Conservation (phyloP, 331 rosid species). For the Malus hybrid region DNA sequence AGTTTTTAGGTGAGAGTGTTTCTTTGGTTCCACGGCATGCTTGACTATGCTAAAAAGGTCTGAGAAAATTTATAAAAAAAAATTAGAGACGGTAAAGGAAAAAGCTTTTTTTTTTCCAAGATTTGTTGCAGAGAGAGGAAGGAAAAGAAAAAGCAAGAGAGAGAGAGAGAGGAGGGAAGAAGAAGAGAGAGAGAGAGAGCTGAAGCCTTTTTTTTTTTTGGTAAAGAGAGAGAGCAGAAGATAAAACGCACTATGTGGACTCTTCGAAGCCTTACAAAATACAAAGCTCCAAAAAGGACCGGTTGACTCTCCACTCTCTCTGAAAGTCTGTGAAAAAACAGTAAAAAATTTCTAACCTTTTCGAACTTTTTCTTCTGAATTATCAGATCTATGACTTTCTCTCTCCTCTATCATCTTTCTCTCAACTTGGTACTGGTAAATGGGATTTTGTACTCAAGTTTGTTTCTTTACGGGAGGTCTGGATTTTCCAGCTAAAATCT, state of each 20-base stretch:
- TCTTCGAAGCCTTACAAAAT: constrained; percentile 77
- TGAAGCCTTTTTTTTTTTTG: too few species aligned
- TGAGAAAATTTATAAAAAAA: not conserved
- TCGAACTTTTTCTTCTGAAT: constrained; percentile 11
- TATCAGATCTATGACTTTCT: not conserved
- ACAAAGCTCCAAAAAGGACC: constrained; percentile 50
- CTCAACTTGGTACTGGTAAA: not conserved
- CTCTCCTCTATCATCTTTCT: not conserved
- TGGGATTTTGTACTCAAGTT: not conserved
- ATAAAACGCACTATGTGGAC: constrained; percentile 66
- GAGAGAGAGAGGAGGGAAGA: not conserved
- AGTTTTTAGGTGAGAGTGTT: constrained; percentile 9
- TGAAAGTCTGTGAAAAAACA: constrained; percentile 36
- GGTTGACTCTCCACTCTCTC: constrained; percentile 56
- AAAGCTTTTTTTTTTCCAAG: constrained; percentile 20
- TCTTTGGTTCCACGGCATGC: constrained; percentile 53
- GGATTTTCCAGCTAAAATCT: not conserved
- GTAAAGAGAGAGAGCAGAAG: not conserved
- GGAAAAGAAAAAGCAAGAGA: not conserved
- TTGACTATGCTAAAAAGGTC: constrained; percentile 32
- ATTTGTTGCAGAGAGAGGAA: constrained; percentile 23
- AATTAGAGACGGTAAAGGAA: constrained; percentile 1
- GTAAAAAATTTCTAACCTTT: constrained; percentile 1
- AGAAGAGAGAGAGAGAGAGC: not conserved
- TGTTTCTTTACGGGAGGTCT: not conserved